Conservation (phyloP, 2,329 filamentous ascomycete species). For the Ceratocystiopsis minuta region DNA sequence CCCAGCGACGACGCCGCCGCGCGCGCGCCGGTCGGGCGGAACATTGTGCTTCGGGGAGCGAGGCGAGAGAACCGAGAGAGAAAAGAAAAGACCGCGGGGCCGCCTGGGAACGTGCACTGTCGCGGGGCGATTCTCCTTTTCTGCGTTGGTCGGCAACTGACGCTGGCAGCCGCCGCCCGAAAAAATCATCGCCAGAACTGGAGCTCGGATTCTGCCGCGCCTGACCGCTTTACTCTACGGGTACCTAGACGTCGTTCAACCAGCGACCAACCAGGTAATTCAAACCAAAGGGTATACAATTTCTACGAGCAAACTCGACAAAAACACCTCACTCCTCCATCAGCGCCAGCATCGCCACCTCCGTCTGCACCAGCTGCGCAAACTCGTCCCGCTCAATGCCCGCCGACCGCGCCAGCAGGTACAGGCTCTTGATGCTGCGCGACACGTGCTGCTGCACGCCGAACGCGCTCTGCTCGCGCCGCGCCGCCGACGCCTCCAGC, state of each 20-base stretch:
- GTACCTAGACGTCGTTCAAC: too few relatives aligned
- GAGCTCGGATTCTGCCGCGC: conserved; percentile 1
- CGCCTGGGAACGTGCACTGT: too few relatives aligned
- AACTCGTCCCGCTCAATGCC: conserved; percentile 64
- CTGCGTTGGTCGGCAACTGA: neutral
- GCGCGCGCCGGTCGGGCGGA: conserved; percentile 30
- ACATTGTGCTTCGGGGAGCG: conserved; percentile 20
- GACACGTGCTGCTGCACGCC: conserved; percentile 66
- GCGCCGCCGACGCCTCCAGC: conserved; percentile 36
- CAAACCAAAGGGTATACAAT: too few relatives aligned
- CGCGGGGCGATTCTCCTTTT: neutral
- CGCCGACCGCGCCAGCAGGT: conserved; percentile 47
- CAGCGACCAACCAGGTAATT: too few relatives aligned
- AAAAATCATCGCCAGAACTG: neutral
- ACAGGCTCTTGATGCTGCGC: conserved; percentile 60
- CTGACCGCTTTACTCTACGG: conserved; percentile 1
- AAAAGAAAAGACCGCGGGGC: too few relatives aligned
- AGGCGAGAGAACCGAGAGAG: neutral
- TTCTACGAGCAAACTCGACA: neutral
- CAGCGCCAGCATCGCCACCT: conserved; percentile 52
- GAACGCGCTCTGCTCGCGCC: conserved; percentile 46
- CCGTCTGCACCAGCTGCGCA: conserved; percentile 49
- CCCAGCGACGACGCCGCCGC: conserved; percentile 16
- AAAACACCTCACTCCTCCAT: conserved; percentile 34
- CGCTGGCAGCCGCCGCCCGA: neutral